Conservation (phyloP, 345 rosid species). For the Raphanus raphanistrum region DNA sequence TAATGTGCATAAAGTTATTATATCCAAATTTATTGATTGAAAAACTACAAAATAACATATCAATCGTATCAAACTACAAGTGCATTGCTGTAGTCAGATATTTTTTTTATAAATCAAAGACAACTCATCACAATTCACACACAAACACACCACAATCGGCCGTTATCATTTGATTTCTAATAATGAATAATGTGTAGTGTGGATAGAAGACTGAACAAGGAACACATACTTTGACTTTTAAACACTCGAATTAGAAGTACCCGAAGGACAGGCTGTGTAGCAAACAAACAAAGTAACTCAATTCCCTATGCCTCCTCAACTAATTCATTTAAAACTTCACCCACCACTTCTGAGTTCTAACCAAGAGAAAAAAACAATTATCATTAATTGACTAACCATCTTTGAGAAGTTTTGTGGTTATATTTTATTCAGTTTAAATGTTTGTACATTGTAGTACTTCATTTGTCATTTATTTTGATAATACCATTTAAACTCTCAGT, state of each 20-base stretch:
- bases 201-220: slow-evolving; percentile 19
- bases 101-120: not conserved
- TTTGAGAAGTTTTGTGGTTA: not conserved
- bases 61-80: slow-evolving; percentile 2
- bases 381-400: not conserved
- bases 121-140: not conserved
- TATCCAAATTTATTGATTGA: not conserved
- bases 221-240: slow-evolving; percentile 25
- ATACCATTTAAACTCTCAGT: not conserved
- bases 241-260: slow-evolving; percentile 2
- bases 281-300: slow-evolving; percentile 13
- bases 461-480: not conserved
- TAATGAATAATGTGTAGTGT: not conserved
- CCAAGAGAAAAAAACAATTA: not conserved
- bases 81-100: not conserved
- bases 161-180: not conserved
- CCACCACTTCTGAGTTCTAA: slow-evolving; percentile 5
- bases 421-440: not conserved
- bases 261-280: slow-evolving; percentile 24
- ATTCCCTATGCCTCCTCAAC: slow-evolving; percentile 29
- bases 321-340: slow-evolving; percentile 29
- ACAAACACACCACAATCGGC: slow-evolving; percentile 1
- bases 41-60: slow-evolving; percentile 5
- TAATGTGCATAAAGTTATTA: not conserved
- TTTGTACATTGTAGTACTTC: not conserved